A percentile compares a stretch with the other conserved stretches of the same genome.
These are phyloP conservation scores for Annulohypoxylon maeteangense DNA, from an alignment of 495 filamentous ascomycete genomes.

Conservation along the genomic window DNA sequence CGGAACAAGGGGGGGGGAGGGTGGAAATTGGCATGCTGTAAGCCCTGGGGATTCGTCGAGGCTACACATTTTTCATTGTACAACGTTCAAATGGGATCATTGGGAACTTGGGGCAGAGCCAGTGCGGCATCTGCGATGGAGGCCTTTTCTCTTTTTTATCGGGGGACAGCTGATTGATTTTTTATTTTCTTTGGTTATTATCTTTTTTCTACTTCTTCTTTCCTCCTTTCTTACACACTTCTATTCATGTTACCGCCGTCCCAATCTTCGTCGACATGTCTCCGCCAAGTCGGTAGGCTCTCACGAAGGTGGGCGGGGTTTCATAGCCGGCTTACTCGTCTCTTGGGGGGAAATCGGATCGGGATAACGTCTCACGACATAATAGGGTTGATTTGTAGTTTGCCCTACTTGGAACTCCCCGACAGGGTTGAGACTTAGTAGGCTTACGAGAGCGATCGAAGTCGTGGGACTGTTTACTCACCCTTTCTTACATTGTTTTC, in stretches of 20 bases:
- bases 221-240: constrained; percentile 16
- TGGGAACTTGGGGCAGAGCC: constrained; percentile 33
- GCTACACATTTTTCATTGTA: constrained; percentile 47
- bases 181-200: constrained; percentile 20
- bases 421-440: constrained; percentile 18
- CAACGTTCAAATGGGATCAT: constrained; percentile 45
- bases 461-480: constrained; percentile 17
- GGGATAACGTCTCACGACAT: constrained; percentile 47
- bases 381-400: constrained; percentile 34
- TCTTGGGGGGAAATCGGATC: constrained; percentile 38
- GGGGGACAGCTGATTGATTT: constrained; percentile 28
- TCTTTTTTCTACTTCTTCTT: constrained; percentile 20
- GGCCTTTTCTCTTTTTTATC: constrained; percentile 26
- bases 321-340: constrained; percentile 26
- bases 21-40: constrained; percentile 31
- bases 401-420: background rate
- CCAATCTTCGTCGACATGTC: background rate
- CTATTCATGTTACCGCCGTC: constrained; percentile 26
- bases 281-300: constrained; percentile 12
- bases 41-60: constrained; percentile 26
- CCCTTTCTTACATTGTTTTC: constrained; percentile 4
- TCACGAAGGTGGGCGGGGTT: constrained; percentile 30
- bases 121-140: constrained; percentile 25
- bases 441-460: constrained; percentile 37
- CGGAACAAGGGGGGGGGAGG: background rate